A percentile compares a stretch with the other conserved stretches of the same genome.
Conservation (phyloP, 345 rosid genomes). For the Dipteronia sinensis region DNA sequence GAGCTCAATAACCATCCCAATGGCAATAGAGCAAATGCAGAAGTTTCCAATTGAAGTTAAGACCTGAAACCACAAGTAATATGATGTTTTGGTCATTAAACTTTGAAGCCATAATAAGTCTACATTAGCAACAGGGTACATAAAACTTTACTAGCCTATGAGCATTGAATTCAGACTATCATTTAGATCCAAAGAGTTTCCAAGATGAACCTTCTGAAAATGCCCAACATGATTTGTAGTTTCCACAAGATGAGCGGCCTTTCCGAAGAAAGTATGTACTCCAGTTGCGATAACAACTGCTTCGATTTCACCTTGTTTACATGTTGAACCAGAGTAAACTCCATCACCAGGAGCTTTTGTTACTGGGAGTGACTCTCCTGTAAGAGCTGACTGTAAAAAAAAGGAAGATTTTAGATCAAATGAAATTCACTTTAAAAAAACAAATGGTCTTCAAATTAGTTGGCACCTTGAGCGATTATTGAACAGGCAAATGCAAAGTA, state of each 20-base stretch:
- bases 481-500: not conserved
- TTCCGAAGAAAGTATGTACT: constrained; percentile 90
- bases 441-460: not conserved
- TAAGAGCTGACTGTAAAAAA: constrained; percentile 73
- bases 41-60: constrained; percentile 88
- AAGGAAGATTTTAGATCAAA: not conserved
- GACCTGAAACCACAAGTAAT: constrained; percentile 49
- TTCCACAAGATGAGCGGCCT: constrained; percentile 97
- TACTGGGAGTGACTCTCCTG: constrained; percentile 91
- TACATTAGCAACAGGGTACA: not conserved
- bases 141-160: not conserved
- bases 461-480: not conserved
- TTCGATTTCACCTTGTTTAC: constrained; percentile 93
- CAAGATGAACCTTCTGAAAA: constrained; percentile 68
- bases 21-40: constrained; percentile 90
- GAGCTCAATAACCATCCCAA: constrained; percentile 77
- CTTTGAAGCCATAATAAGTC: not conserved
- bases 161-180: not conserved
- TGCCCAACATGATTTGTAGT: constrained; percentile 82
- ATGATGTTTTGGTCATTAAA: not conserved
- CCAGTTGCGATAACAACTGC: constrained; percentile 93
- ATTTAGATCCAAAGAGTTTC: constrained; percentile 1
- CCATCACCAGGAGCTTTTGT: constrained; percentile 71
- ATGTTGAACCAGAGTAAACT: constrained; percentile 89
- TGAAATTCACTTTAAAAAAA: constrained; percentile 7